A percentile compares a stretch with the other conserved stretches of the same genome.
Conservation (phyloP, 257 asterid species). For the Catharanthus roseus region DNA sequence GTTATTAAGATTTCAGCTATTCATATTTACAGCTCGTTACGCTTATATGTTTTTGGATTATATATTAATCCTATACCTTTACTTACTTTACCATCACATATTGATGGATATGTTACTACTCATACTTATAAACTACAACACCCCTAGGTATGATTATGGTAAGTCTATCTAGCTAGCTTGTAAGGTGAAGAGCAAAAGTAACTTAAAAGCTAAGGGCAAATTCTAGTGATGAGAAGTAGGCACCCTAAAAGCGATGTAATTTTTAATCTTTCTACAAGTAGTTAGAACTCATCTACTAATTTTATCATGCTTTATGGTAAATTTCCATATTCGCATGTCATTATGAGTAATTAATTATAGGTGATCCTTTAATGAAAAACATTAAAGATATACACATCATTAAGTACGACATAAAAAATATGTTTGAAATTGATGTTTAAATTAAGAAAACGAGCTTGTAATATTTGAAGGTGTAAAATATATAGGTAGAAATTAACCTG, state of each 20-base stretch:
- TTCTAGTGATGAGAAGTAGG: constrained; percentile 23
- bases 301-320: constrained; percentile 5
- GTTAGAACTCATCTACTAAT: constrained; percentile 22
- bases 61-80: background rate
- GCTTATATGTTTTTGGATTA: background rate
- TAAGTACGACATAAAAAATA: too few relatives aligned
- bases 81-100: background rate
- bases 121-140: constrained; percentile 10
- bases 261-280: constrained; percentile 44
- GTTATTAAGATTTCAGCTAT: background rate
- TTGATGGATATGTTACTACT: background rate
- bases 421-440: too few relatives aligned
- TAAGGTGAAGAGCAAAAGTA: constrained; percentile 50
- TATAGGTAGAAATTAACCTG: too few relatives aligned
- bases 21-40: background rate
- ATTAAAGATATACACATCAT: too few relatives aligned
- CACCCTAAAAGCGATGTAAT: constrained; percentile 29
- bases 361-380: too few relatives aligned
- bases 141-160: constrained; percentile 19
- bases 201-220: constrained; percentile 67
- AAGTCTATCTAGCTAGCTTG: constrained; percentile 22
- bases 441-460: too few relatives aligned
- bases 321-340: constrained; percentile 8
- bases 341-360: background rate
- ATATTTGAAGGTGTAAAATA: too few relatives aligned